A percentile compares a stretch with the other conserved stretches of the same genome.
phyloP scores from a whole-genome alignment of 176 grass and related monocot genomes.

The Aegilops longissima region DNA sequence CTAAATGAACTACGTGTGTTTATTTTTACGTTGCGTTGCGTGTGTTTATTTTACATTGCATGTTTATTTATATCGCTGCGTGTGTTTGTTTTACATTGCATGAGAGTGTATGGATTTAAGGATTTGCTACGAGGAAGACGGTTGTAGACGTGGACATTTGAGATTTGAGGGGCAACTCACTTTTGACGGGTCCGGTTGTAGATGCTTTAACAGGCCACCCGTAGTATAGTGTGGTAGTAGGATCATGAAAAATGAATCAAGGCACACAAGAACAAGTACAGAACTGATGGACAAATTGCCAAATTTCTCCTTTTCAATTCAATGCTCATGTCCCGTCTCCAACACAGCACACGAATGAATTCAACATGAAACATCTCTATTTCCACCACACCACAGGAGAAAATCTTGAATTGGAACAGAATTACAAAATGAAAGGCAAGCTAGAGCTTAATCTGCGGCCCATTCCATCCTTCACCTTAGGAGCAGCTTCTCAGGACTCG shows the following conservation, averaged over 20 bases:
- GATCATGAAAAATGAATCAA: background rate
- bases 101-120: no score
- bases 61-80: no score
- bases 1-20: no score
- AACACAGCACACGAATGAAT: background rate
- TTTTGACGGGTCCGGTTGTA: no score
- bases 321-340: background rate
- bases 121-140: no score
- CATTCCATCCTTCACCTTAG: background rate
- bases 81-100: no score
- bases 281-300: conserved; percentile 3
- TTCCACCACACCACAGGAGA: background rate
- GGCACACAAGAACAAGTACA: background rate
- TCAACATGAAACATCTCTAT: background rate
- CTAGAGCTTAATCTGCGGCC: conserved; percentile 15
- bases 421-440: conserved; percentile 8
- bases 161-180: no score
- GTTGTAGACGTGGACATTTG: no score
- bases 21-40: no score
- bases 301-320: background rate
- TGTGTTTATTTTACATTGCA: no score
- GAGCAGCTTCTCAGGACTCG: background rate
- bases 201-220: no score
- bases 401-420: background rate
- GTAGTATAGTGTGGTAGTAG: no score